Base-by-base conservation (phyloP, 2,329 filamentous ascomycete genomes). In the Verticillium alfalfae region DNA sequence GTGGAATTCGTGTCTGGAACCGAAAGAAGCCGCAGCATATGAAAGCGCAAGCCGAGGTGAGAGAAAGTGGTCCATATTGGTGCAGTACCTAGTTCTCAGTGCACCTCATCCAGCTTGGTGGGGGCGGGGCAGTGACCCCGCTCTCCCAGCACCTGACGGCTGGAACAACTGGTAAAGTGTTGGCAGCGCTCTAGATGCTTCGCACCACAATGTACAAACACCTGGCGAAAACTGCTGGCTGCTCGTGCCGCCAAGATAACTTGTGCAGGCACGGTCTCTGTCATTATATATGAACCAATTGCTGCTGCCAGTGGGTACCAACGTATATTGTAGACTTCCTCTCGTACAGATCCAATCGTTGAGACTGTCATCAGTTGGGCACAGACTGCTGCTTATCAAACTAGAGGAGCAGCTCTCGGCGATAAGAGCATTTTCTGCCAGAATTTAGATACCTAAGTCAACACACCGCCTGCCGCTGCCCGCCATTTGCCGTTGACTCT, bases 391-490 rank as follows among this genome's bases (percentile, higher is more conserved):
- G 26, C 26, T 31, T 31, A 31, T 31, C 26, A 31, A 31, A 31
- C 36, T 8, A 37, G 36, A 37, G 36, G 22, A 22, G 26, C 26
- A 31, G 13, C 39, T 22, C 45, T 52, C 45, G 45, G 45, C 45
- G 45, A 52, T 52, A 52, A 52, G 45, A 52, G 18, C 18, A 52
- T 18, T 52, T 52, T 52, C 45, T 52, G 45, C 45, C 45, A 18
- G 6, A 22, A 18, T 22, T 52, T 26, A 5, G n/a, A 13, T n/a
- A n/a, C 45, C 45, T 18, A 52, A 13, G 26, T 13, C 45, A 12
- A 18, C 18, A 52, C 45, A 52, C 45, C 45, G 61, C 59, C 66
- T 31, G 65, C 56, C 18, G 62, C 75, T 9, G 22, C 22, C 26
- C 57, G 34, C 49, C 39, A 31, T 58, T 49, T 22, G 13, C 36